phyloP scores from a whole-genome alignment of 1,284 basidiomycete genomes.

The Laetiporus sulphureus region DNA sequence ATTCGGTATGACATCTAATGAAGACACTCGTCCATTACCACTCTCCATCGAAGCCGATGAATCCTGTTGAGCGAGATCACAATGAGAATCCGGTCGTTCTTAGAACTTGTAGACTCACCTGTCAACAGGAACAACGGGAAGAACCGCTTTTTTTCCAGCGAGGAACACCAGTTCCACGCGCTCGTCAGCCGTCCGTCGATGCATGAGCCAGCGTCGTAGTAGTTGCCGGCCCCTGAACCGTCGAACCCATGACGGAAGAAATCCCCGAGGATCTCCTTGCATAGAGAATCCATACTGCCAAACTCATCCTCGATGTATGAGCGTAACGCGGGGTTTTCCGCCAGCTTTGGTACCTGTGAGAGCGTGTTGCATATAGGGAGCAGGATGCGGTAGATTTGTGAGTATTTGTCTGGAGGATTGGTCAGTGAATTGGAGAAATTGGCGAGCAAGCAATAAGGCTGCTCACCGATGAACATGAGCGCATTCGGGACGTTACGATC shows the following conservation, averaged over 20 bases:
- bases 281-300: slow-evolving; percentile 61
- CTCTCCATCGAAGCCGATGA: slow-evolving; percentile 78
- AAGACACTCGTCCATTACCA: slow-evolving; percentile 41
- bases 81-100: neutral
- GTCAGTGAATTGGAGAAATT: neutral
- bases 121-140: slow-evolving; percentile 73
- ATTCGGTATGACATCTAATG: neutral
- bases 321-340: slow-evolving; percentile 56
- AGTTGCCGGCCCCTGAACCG: slow-evolving; percentile 76
- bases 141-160: slow-evolving; percentile 75
- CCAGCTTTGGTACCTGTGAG: slow-evolving; percentile 58
- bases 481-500: slow-evolving; percentile 87
- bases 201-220: slow-evolving; percentile 61
- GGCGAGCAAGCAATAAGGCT: neutral
- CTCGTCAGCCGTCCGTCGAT: slow-evolving; percentile 67
- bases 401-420: slow-evolving; percentile 61
- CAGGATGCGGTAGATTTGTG: slow-evolving; percentile 80
- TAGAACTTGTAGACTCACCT: slow-evolving; percentile 38
- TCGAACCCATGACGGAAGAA: slow-evolving; percentile 83
- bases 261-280: slow-evolving; percentile 65
- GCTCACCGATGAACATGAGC: slow-evolving; percentile 66
- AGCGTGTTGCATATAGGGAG: slow-evolving; percentile 77
- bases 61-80: slow-evolving; percentile 40
- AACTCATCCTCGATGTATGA: slow-evolving; percentile 78
- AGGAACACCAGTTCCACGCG: slow-evolving; percentile 83